Evolutionary conservation across 352 stramenopile species (phyloP).

Genomic region (Aphanomyces cochlioides): DNA sequence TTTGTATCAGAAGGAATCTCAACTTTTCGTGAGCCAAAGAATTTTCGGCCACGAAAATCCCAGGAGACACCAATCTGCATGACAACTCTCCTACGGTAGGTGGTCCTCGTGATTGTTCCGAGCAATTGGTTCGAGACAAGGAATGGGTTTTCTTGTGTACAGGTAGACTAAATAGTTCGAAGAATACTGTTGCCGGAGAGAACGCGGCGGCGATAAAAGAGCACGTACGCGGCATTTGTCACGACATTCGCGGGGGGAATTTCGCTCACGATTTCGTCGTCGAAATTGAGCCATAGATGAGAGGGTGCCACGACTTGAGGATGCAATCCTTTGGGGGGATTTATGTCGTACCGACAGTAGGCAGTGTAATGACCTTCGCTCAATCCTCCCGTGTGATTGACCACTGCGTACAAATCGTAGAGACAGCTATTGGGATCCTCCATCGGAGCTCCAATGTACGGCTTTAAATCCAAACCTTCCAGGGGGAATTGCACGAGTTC

Average conservation of each 20-base stretch:
- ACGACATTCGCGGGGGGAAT: constrained; percentile 66
- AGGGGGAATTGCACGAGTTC: constrained; percentile 77
- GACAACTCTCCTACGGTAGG: too few relatives aligned
- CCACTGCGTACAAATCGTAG: constrained; percentile 96
- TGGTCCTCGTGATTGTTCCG: neutral
- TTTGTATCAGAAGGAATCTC: too few relatives aligned
- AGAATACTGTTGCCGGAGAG: constrained; percentile 39
- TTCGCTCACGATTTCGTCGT: constrained; percentile 78
- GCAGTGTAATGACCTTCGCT: constrained; percentile 94
- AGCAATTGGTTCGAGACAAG: too few relatives aligned
- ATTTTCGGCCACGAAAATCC: too few relatives aligned
- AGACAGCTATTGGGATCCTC: constrained; percentile 34
- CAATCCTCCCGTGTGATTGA: constrained; percentile 96
- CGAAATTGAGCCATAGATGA: constrained; percentile 77
- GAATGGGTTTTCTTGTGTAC: too few relatives aligned
- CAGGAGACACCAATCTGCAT: too few relatives aligned
- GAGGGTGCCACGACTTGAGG: constrained; percentile 45
- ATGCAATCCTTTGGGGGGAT: constrained; percentile 50
- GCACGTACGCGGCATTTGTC: constrained; percentile 84
- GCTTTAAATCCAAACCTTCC: constrained; percentile 71
- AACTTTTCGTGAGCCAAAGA: too few relatives aligned
- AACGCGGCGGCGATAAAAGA: constrained; percentile 87
- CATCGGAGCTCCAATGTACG: constrained; percentile 52
- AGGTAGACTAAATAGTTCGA: constrained; percentile 4
- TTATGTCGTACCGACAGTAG: constrained; percentile 64